These are phyloP conservation scores for Penicillium diatomitis DNA, from an alignment of 495 filamentous ascomycete species.

Conservation along the genomic window DNA sequence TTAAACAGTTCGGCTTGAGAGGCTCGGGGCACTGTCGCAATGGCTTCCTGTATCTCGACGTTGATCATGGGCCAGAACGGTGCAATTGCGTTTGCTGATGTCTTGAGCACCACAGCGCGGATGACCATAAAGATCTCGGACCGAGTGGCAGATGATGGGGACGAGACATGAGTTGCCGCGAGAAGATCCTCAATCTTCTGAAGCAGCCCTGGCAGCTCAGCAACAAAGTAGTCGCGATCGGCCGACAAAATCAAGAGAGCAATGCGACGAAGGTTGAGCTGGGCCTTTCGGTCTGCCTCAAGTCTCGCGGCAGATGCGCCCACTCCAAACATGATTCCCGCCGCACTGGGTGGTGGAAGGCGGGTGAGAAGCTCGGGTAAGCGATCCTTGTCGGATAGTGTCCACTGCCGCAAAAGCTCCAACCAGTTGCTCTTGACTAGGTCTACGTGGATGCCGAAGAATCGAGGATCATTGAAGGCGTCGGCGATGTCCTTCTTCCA, in stretches of 20 bases:
- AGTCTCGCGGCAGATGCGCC: constrained; percentile 88
- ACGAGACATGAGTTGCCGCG: constrained; percentile 76
- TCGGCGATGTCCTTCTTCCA: constrained; percentile 93
- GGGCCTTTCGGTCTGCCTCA: constrained; percentile 88
- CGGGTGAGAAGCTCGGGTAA: constrained; percentile 71
- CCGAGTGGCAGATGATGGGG: constrained; percentile 80
- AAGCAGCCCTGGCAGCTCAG: constrained; percentile 59
- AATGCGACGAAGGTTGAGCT: constrained; percentile 80
- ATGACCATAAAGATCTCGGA: constrained; percentile 86
- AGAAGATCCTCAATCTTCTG: constrained; percentile 85
- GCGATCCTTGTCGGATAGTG: constrained; percentile 76
- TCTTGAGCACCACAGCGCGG: constrained; percentile 69
- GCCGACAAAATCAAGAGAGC: constrained; percentile 67
- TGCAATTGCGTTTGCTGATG: constrained; percentile 65
- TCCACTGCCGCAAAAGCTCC: constrained; percentile 72
- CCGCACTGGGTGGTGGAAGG: constrained; percentile 79
- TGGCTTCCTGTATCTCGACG: constrained; percentile 70
- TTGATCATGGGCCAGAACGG: constrained; percentile 87
- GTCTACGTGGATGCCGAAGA: constrained; percentile 59
- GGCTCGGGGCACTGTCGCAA: constrained; percentile 64
- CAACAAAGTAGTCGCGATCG: constrained; percentile 65
- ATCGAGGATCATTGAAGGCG: constrained; percentile 80
- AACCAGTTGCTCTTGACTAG: constrained; percentile 71
- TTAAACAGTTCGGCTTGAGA: constrained; percentile 70
- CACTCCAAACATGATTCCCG: constrained; percentile 95